Percentiles rank a stretch among this genome's conserved stretches.
These are phyloP conservation scores for Fistulifera solaris DNA, from an alignment of 108 stramenopile species.

Conservation along the genomic window DNA sequence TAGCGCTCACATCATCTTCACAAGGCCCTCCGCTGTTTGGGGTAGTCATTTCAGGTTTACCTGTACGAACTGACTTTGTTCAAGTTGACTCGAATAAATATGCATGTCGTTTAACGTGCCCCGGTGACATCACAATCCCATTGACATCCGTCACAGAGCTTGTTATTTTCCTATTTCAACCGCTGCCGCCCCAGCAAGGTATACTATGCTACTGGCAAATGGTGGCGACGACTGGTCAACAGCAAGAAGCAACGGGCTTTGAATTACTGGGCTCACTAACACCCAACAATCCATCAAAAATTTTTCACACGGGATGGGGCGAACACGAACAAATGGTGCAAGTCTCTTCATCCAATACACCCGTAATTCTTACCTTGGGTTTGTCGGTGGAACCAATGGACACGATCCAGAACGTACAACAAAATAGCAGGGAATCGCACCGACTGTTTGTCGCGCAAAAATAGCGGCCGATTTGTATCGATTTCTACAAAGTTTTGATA, in stretches of 20 bases:
- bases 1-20: no score
- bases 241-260: conserved; percentile 43
- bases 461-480: conserved; percentile 74
- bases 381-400: conserved; percentile 63
- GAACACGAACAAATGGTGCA: conserved; percentile 54
- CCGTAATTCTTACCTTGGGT: conserved; percentile 51
- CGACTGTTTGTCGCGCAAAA: conserved; percentile 69
- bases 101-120: conserved; percentile 36
- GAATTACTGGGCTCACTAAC: conserved; percentile 64
- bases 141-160: conserved; percentile 54
- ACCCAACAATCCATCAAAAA: conserved; percentile 45
- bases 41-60: conserved; percentile 49
- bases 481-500: conserved; percentile 72
- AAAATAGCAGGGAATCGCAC: conserved; percentile 8
- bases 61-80: conserved; percentile 64
- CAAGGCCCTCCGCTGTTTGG: conserved; percentile 29
- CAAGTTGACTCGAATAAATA: conserved; percentile 59
- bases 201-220: conserved; percentile 71
- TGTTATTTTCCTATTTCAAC: conserved; percentile 55
- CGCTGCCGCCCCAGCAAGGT: conserved; percentile 55
- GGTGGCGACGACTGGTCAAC: conserved; percentile 8
- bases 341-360: conserved; percentile 12
- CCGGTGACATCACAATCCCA: conserved; percentile 39
- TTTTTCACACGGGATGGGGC: conserved; percentile 74
- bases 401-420: conserved; percentile 48